These are phyloP conservation scores for Dianthus caryophyllus DNA, from an alignment of 148 eudicot species.

Conservation along the genomic window DNA sequence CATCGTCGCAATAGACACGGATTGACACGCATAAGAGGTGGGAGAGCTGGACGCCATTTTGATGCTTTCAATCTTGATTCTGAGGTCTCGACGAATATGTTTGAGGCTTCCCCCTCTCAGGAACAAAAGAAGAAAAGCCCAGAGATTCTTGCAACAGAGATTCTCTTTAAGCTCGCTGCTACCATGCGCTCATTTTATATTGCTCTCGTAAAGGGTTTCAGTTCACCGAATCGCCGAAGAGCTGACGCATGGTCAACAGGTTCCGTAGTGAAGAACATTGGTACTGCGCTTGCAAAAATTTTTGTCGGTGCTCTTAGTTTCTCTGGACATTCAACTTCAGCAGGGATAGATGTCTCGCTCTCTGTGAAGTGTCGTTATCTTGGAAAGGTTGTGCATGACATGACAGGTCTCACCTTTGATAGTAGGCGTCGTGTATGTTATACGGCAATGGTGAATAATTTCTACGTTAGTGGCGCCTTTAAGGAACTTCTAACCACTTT, in stretches of 20 bases:
- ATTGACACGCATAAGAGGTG: constrained; percentile 76
- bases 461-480: constrained; percentile 88
- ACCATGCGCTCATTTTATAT: constrained; percentile 71
- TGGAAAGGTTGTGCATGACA: constrained; percentile 91
- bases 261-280: constrained; percentile 85
- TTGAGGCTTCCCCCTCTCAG: constrained; percentile 44
- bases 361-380: constrained; percentile 89
- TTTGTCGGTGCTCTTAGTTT: constrained; percentile 78
- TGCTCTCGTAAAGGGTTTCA: constrained; percentile 82
- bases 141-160: constrained; percentile 64
- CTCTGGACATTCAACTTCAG: constrained; percentile 53
- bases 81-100: constrained; percentile 47
- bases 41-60: constrained; percentile 72
- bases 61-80: constrained; percentile 74
- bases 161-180: constrained; percentile 64
- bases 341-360: constrained; percentile 47
- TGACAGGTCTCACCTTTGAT: constrained; percentile 77
- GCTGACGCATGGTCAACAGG: constrained; percentile 68
- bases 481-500: constrained; percentile 90
- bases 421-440: constrained; percentile 70
- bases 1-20: constrained; percentile 89
- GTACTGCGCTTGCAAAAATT: constrained; percentile 70
- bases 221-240: constrained; percentile 87
- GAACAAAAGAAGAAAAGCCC: constrained; percentile 82
- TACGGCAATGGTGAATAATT: constrained; percentile 75